Evolutionary conservation across 148 eudicot genomes (phyloP), one percentile per base, ranked within the genome.

Genomic region (Vaccinium macrocarpon): DNA sequence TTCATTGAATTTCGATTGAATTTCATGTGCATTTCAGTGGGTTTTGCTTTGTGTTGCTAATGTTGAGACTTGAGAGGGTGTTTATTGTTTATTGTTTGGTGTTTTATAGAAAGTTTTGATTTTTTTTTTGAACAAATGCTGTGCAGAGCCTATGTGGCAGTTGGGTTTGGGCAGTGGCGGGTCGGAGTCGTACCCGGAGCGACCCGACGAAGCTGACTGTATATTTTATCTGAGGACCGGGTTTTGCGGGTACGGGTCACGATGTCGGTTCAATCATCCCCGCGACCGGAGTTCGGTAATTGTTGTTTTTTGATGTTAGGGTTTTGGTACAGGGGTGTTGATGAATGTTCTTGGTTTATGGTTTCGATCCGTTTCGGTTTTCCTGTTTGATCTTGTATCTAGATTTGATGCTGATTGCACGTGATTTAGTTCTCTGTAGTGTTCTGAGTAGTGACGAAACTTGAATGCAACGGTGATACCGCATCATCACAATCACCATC

Each of bases 211-310:
- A 84, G 90, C 95, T 64, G 94, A 96, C 89, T 96, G 99, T 88
- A 90, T 90, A 49, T 91, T 91, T 62, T 96, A 85, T 85, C 76
- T 94, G 66, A 87, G 94, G 88, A 96, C 92, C 14, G 99, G 99
- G 49, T 88, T 90, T 82, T 96, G 99, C 83, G 95, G 99, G 15
- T 96, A 87, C 35, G 98, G 97, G 19, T 76, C 90, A 51, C 89
- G 99, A n/a, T 96, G 99, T 81, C 95, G 99, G 86, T 96, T 88
- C 83, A 96, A 96, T 89, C 99, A 96, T 86, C 98, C 98, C 18
- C 91, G 84, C 21, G 93, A 94, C 81, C 95, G 95, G 27, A 53
- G 82, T 81, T 46, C 83, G 91, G 97, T 92, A 91, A 86, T 23
- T 4, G 49, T 32, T 48, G 38, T 5, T 61, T 61, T 61, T 8